Evolutionary conservation across 257 asterid species (phyloP).

Genomic region (Fraxinus excelsior): DNA sequence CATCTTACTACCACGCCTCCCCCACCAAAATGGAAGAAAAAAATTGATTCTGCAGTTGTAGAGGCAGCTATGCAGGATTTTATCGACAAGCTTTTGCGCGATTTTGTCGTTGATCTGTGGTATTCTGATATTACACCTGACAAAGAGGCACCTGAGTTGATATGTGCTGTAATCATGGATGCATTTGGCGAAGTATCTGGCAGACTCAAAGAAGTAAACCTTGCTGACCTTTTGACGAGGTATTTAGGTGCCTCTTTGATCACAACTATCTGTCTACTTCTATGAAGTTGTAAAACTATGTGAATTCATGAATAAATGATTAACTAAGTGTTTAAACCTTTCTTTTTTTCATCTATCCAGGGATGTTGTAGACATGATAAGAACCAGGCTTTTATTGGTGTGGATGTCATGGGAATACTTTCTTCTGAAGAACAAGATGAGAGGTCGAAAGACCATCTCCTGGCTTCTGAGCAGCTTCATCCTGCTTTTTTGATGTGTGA

Average conservation of each 20-base stretch:
- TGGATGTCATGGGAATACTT: constrained; percentile 82
- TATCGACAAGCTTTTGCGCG: constrained; percentile 65
- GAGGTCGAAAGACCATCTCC: constrained; percentile 73
- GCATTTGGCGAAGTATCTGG: constrained; percentile 75
- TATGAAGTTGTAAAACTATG: constrained; percentile 21
- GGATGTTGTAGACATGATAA: constrained; percentile 77
- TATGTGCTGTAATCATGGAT: constrained; percentile 69
- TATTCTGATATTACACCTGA: constrained; percentile 85
- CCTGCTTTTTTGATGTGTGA: constrained; percentile 54
- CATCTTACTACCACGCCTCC: constrained; percentile 50
- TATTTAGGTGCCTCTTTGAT: constrained; percentile 19
- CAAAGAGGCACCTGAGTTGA: constrained; percentile 76
- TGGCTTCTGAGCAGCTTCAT: constrained; percentile 81
- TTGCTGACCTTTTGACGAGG: constrained; percentile 86
- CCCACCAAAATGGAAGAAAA: constrained; percentile 78
- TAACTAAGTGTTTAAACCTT: constrained; percentile 17
- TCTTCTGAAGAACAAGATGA: constrained; percentile 93
- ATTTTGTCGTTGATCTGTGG: constrained; percentile 87
- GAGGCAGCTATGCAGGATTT: constrained; percentile 86
- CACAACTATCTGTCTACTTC: not conserved
- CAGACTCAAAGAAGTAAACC: constrained; percentile 80
- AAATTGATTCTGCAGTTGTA: constrained; percentile 73
- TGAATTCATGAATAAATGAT: constrained; percentile 16
- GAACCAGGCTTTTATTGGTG: constrained; percentile 71
- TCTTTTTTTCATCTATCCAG: constrained; percentile 38